Base-by-base conservation (phyloP, 148 eudicot genomes). In the Vaccinium vitisidaea region DNA sequence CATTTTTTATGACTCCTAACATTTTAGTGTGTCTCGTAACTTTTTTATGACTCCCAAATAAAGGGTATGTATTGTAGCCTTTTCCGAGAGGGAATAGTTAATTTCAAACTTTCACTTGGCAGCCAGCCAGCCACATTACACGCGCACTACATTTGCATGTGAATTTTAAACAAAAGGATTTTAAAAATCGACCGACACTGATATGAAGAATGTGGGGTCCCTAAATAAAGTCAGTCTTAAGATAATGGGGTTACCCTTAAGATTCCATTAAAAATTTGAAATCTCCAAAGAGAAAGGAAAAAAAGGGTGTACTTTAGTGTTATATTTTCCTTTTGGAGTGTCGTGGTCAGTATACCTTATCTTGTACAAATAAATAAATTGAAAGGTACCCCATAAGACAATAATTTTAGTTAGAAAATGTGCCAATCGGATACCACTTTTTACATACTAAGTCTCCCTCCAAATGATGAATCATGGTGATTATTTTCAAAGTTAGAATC, bases 381-480 rank as follows among this genome's bases (percentile, higher is more conserved):
- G 87, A 71, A 70, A 85, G 61, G 56, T 71, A 48, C 74, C 16
- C 16, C 10, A 36, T 55, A 32, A 56, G 39, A 69, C 74, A 69
- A 30, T 69, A 50, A 9, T 80, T 80, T 74, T 80, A 50, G 83
- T 73, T 85, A 23, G 55, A 80, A 80, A 65, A 65, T 80, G 83
- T 48, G 73, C 19, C 25, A 77, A 61, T 65, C 75, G 82, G 50
- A 55, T 77, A 5, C 6, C 36, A 77, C 46, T 49, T 23, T 23
- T 14, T 5, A 5, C 54, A 19, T 27, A 19, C 15, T 1, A 11
- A 79, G 50, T 25, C 46, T 53, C 13, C 52, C 53, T 10, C 79
- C 52, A 75, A 75, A 11, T 53, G 25, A 75, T 54, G 23, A 15
- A 6, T 8, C 5, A 54, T 54, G n/a, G 39, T 36, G n/a, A 27